These are phyloP conservation scores for Phanerodontia chrysosporium DNA, from an alignment of 768 basidiomycete genomes.

Conservation along the genomic window DNA sequence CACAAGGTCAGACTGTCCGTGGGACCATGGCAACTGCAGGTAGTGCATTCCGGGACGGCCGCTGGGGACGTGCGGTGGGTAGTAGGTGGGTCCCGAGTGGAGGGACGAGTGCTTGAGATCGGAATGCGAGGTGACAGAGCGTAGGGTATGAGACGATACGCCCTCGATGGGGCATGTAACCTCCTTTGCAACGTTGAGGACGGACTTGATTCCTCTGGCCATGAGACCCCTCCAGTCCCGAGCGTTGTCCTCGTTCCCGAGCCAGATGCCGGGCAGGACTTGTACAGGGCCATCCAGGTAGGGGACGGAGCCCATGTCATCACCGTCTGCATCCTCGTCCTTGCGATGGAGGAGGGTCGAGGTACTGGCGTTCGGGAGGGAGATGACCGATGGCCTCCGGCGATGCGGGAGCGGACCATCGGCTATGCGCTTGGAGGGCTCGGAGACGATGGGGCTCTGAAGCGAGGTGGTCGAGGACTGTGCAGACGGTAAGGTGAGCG, in stretches of 20 bases:
- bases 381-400: constrained; percentile 68
- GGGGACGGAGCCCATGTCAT: constrained; percentile 52
- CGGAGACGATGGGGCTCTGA: constrained; percentile 30
- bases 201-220: constrained; percentile 68
- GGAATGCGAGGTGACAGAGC: constrained; percentile 65
- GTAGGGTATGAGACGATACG: constrained; percentile 41
- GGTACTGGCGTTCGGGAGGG: constrained; percentile 55
- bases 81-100: constrained; percentile 45
- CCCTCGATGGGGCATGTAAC: constrained; percentile 69
- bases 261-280: constrained; percentile 81
- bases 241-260: constrained; percentile 91
- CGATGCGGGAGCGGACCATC: constrained; percentile 34
- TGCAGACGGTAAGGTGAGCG: constrained; percentile 60
- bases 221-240: constrained; percentile 72
- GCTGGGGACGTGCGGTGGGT: constrained; percentile 59
- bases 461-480: constrained; percentile 55
- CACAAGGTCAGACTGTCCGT: constrained; percentile 89
- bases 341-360: constrained; percentile 59
- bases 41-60: constrained; percentile 83
- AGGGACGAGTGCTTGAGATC: constrained; percentile 41
- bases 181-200: constrained; percentile 93
- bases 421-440: constrained; percentile 29
- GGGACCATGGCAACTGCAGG: constrained; percentile 88
- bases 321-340: constrained; percentile 59
- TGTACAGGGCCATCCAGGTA: constrained; percentile 81